A percentile compares a stretch with the other conserved stretches of the same genome.
phyloP scores from a whole-genome alignment of 1,139 yeast species.

The Geotrichum candidum region DNA sequence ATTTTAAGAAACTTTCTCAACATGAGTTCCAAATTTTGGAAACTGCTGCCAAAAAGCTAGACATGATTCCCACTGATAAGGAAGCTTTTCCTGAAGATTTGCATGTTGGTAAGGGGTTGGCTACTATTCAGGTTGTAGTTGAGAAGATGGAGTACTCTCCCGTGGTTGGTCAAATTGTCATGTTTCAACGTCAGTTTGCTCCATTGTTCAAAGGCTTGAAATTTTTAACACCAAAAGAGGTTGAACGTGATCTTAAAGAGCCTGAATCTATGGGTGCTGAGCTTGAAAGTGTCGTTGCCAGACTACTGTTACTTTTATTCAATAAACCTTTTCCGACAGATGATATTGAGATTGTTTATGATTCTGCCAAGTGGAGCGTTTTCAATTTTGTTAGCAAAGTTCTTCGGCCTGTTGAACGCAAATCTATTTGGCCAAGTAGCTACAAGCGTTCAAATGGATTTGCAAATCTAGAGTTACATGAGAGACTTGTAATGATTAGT shows the following conservation, averaged over 20 bases:
- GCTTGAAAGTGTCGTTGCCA: constrained; percentile 34
- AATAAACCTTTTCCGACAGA: constrained; percentile 22
- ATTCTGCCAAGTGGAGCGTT: not conserved
- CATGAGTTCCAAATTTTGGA: not conserved
- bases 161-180: constrained; percentile 23
- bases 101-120: not conserved
- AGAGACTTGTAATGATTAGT: constrained; percentile 1
- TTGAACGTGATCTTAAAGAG: constrained; percentile 34
- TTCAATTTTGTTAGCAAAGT: not conserved
- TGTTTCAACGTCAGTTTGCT: constrained; percentile 33
- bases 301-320: constrained; percentile 35
- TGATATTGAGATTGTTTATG: not conserved
- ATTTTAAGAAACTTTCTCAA: not conserved
- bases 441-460: not conserved
- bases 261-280: constrained; percentile 26
- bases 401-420: not conserved
- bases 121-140: not conserved
- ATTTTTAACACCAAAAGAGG: constrained; percentile 38
- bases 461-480: not conserved
- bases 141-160: not conserved
- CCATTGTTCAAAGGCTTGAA: constrained; percentile 33
- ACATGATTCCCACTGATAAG: not conserved
- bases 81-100: not conserved
- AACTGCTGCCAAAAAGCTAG: not conserved
- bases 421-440: not conserved